Percentiles rank a stretch among this genome's conserved stretches.
phyloP scores from a whole-genome alignment of 2,329 filamentous ascomycete genomes.

The Clonostachys rhizophaga region DNA sequence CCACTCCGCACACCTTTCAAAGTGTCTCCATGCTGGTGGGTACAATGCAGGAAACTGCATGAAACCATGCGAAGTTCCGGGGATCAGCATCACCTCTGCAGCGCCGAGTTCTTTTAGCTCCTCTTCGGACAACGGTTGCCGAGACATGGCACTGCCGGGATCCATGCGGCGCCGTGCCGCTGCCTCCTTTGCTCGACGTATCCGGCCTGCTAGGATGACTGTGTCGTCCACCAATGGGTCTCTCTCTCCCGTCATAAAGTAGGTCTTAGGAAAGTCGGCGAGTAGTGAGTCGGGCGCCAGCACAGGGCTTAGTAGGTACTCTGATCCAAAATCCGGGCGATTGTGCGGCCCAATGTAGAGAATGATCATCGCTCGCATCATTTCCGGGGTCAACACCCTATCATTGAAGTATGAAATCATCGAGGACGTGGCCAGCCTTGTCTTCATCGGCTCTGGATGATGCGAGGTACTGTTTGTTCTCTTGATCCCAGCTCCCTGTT shows the following conservation, averaged over 20 bases:
- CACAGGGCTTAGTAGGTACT: constrained; percentile 86
- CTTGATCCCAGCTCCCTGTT: constrained; percentile 9
- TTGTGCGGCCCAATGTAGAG: constrained; percentile 93
- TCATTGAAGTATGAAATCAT: constrained; percentile 99
- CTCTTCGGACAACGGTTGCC: constrained; percentile 9
- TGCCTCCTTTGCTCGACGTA: constrained; percentile 73
- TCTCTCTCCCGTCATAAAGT: constrained; percentile 89
- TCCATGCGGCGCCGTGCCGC: constrained; percentile 14
- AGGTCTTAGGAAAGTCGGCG: constrained; percentile 86
- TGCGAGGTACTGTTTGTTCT: constrained; percentile 32
- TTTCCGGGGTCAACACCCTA: constrained; percentile 88
- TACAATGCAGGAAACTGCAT: constrained; percentile 86
- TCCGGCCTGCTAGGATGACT: constrained; percentile 85
- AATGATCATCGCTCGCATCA: constrained; percentile 99
- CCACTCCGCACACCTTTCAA: constrained; percentile 75
- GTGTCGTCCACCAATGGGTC: constrained; percentile 97
- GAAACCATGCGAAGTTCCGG: constrained; percentile 90
- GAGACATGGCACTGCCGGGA: constrained; percentile 4
- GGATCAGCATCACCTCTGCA: constrained; percentile 75
- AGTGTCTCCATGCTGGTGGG: constrained; percentile 84
- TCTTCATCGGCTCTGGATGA: constrained; percentile 60
- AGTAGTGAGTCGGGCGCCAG: constrained; percentile 82
- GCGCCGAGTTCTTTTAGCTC: constrained; percentile 35
- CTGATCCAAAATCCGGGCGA: constrained; percentile 85
- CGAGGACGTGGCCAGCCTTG: constrained; percentile 88